A percentile compares a stretch with the other conserved stretches of the same genome.
Evolutionary conservation across 169 alveolate genomes (phyloP).

Genomic region (Theileria orientalis): DNA sequence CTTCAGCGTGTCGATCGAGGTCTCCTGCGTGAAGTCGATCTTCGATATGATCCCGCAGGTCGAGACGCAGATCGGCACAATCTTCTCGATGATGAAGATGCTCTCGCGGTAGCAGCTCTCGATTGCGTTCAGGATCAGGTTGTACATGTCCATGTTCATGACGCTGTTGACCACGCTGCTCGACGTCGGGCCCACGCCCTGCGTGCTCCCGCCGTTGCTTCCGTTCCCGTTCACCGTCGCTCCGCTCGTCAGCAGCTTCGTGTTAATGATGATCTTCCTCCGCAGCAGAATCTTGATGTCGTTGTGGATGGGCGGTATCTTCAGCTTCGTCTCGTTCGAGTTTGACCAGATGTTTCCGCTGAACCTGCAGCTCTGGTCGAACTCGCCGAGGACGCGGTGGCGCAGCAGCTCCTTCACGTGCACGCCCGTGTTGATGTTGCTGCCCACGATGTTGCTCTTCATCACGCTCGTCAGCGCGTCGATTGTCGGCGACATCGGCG

Average conservation of each 20-base stretch:
- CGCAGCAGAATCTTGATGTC: constrained; percentile 44
- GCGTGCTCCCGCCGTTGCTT: background rate
- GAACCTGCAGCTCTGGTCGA: constrained; percentile 52
- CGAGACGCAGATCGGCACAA: constrained; percentile 40
- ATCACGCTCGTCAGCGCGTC: constrained; percentile 6
- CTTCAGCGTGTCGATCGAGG: constrained; percentile 32
- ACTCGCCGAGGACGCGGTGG: constrained; percentile 34
- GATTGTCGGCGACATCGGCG: background rate
- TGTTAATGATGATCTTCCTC: constrained; percentile 51
- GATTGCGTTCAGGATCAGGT: constrained; percentile 44
- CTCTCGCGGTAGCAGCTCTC: constrained; percentile 59
- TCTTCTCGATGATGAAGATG: constrained; percentile 37
- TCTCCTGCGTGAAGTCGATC: constrained; percentile 43
- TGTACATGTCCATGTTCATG: constrained; percentile 8
- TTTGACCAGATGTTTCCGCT: constrained; percentile 50
- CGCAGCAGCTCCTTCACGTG: constrained; percentile 2
- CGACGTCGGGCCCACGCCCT: background rate
- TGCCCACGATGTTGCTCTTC: background rate
- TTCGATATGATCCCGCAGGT: constrained; percentile 32
- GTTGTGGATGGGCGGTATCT: constrained; percentile 51
- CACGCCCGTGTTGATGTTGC: background rate
- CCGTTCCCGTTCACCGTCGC: background rate
- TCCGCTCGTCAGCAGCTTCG: constrained; percentile 35
- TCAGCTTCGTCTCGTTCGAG: constrained; percentile 17
- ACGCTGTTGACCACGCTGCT: background rate